Evolutionary conservation across 345 rosid species (phyloP).

Genomic region (Eucalyptus cloeziana): DNA sequence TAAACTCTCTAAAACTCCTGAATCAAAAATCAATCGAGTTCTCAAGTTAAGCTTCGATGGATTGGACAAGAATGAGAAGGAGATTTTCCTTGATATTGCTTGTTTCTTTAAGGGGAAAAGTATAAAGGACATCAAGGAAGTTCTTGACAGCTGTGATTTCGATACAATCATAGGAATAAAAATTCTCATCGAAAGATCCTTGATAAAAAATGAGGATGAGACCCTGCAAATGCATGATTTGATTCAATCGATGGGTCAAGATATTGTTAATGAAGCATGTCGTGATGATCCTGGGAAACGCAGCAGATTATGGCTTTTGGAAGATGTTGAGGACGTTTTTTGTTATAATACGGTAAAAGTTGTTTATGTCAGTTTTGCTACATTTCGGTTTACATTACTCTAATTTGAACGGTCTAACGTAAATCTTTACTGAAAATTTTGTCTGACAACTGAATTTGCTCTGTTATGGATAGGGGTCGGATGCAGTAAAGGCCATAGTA

Average conservation of each 20-base stretch:
- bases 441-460: too few relatives aligned
- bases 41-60: too few relatives aligned
- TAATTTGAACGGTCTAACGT: rapidly evolving
- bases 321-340: not conserved
- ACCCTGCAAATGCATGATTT: not conserved
- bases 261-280: not conserved
- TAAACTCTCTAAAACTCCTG: too few relatives aligned
- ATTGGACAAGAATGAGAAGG: rapidly evolving
- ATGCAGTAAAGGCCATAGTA: not conserved
- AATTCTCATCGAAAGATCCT: not conserved
- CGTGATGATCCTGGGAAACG: rapidly evolving
- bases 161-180: not conserved
- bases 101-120: too few relatives aligned
- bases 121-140: not conserved
- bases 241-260: rapidly evolving
- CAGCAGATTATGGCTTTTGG: not conserved
- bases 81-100: too few relatives aligned
- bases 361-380: not conserved
- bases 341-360: not conserved
- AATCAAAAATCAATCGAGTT: too few relatives aligned
- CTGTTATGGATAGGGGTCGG: rapidly evolving
- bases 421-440: not conserved
- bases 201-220: rapidly evolving
- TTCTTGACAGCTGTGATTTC: not conserved
- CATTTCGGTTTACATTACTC: not conserved